Conservation (phyloP, 1,284 basidiomycete species). For the Sanghuangporus baumii region DNA sequence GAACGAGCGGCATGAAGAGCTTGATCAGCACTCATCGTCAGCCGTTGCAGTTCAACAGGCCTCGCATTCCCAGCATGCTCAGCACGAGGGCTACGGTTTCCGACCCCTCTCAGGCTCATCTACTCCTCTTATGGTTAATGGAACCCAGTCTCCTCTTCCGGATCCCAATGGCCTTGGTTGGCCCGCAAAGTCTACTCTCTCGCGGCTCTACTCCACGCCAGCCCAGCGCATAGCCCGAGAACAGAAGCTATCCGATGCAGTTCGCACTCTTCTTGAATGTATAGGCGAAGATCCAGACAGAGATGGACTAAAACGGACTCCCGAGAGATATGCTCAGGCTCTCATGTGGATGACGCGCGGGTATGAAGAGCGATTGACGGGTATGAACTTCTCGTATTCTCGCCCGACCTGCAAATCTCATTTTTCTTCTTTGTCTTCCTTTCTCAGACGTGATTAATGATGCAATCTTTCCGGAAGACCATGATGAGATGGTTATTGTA, state of each 20-base stretch:
- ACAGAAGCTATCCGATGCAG: conserved; percentile 75
- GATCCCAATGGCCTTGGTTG: conserved; percentile 89
- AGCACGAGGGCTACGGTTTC: conserved; percentile 77
- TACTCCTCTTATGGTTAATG: conserved; percentile 42
- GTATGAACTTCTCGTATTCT: conserved; percentile 34
- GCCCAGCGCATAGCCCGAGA: conserved; percentile 70
- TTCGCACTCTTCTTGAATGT: conserved; percentile 92
- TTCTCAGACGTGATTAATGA: conserved; percentile 92
- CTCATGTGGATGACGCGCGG: conserved; percentile 99
- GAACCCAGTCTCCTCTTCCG: conserved; percentile 46
- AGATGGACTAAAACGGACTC: conserved; percentile 87
- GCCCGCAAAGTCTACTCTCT: conserved; percentile 92
- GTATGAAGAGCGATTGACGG: conserved; percentile 91
- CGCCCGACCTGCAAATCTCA: neutral
- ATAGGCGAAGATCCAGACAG: conserved; percentile 98
- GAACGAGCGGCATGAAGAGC: neutral
- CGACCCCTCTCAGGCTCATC: conserved; percentile 59
- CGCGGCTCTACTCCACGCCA: conserved; percentile 74
- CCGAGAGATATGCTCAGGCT: conserved; percentile 95
- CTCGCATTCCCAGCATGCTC: conserved; percentile 14
- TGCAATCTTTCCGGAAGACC: conserved; percentile 98
- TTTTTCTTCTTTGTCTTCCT: neutral
- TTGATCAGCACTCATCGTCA: conserved; percentile 8
- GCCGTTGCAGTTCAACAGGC: neutral
- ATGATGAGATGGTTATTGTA: conserved; percentile 99